Evolutionary conservation across 345 rosid species (phyloP), one percentile per base, ranked within the genome.

Genomic region (Rhizophora apiculata): DNA sequence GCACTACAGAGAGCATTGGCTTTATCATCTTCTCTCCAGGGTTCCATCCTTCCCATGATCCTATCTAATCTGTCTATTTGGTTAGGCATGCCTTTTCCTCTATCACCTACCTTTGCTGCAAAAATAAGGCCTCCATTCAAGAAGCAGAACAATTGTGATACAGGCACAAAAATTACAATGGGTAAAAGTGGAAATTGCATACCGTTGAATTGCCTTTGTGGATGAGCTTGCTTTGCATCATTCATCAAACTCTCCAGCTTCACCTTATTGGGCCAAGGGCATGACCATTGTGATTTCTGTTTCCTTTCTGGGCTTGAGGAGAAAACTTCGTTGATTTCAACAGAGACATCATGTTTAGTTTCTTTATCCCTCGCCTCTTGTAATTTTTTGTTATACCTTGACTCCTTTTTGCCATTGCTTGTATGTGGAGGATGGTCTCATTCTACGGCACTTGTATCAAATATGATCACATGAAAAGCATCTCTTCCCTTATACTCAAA

Each of bases 391-490:
- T 19, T 37, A 19, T 51, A 11, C 15, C 48, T 13, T 3, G 15
- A 19, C 37, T 18, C 24, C 37, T 22, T 39, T 21, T 3, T 7
- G 19, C 11, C 8, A 8, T 8, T 37, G 13, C 27, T 26, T 3
- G 6, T 24, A 15, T 1, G 2, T 34, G 13, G 10, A 10, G 74
- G 78, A 59, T 78, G 74, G 6, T 74, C 59, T 24, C 71, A 75
- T 64, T 75, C 82, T 22, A 68, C 16, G 52, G 78, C 58, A 48
- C 46, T 71, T 20, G 3, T 68, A 48, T 75, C 74, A 46, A 67
- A 68, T 49, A 79, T 68, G 56, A 74, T 1, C 1, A 79, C 76
- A 66, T 18, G 55, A 67, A 79, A 79, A 60, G 56, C 29, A 62
- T 57, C 10, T 20, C 36, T 29, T 4, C 78, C 75, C 20, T 74